These are phyloP conservation scores for Noccaea caerulescens DNA, from an alignment of 345 rosid genomes.

Conservation along the genomic window DNA sequence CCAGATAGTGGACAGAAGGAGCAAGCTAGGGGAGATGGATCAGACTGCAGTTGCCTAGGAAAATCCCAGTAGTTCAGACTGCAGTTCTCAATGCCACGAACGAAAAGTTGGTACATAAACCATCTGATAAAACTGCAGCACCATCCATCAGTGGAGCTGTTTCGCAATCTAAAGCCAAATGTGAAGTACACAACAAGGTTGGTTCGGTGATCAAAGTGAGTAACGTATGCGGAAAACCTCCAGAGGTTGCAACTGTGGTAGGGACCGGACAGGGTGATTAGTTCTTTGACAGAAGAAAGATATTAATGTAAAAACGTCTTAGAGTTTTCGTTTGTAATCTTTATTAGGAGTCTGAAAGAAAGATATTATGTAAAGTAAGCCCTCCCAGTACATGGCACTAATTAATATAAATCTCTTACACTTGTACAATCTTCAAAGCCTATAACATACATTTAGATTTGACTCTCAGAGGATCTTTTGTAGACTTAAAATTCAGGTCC, in stretches of 20 bases:
- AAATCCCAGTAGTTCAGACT: constrained; percentile 29
- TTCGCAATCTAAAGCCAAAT: constrained; percentile 32
- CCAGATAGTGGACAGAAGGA: constrained; percentile 35
- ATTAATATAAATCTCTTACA: constrained; percentile 28
- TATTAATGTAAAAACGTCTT: background rate
- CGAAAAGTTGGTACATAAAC: constrained; percentile 42
- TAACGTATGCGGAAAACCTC: constrained; percentile 29
- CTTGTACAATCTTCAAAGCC: constrained; percentile 23
- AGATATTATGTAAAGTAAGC: constrained; percentile 32
- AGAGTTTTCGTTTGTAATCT: constrained; percentile 25
- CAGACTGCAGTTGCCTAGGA: constrained; percentile 28
- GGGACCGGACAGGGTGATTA: constrained; percentile 44
- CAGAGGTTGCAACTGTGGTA: constrained; percentile 34
- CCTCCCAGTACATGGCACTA: constrained; percentile 37
- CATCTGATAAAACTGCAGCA: constrained; percentile 22
- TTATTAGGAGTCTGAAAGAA: constrained; percentile 24
- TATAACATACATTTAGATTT: constrained; percentile 2
- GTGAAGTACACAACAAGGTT: constrained; percentile 34
- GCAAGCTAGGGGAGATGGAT: constrained; percentile 40
- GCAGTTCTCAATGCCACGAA: constrained; percentile 14
- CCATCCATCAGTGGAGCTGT: constrained; percentile 25
- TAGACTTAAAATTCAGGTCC: constrained; percentile 27
- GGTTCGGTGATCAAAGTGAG: constrained; percentile 16
- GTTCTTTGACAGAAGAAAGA: constrained; percentile 16
- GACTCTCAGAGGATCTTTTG: background rate